Percentiles rank a stretch among this genome's conserved stretches.
phyloP scores from a whole-genome alignment of 2,329 filamentous ascomycete genomes.

The Fusarium coicis region DNA sequence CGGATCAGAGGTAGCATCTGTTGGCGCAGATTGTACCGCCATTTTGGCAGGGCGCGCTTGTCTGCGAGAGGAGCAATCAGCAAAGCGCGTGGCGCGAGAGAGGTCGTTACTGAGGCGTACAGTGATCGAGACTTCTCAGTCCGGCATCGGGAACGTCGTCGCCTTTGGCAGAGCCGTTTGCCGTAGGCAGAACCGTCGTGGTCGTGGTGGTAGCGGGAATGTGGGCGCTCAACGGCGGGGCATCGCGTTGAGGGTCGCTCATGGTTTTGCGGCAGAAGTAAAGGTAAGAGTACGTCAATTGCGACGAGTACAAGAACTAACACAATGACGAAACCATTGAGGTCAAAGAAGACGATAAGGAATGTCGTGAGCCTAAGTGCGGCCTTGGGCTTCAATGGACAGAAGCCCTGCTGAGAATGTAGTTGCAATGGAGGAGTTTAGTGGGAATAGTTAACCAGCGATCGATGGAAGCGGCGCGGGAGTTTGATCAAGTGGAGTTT shows the following conservation, averaged over 20 bases:
- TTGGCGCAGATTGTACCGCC: slow-evolving; percentile 89
- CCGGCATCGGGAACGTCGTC: slow-evolving; percentile 72
- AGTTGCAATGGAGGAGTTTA: slow-evolving; percentile 21
- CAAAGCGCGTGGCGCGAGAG: slow-evolving; percentile 1
- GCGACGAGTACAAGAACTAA: slow-evolving; percentile 26
- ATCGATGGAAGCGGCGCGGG: slow-evolving; percentile 13
- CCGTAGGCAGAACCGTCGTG: slow-evolving; percentile 19
- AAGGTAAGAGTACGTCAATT: slow-evolving; percentile 34
- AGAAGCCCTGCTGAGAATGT: slow-evolving; percentile 14
- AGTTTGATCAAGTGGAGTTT: slow-evolving; percentile 32
- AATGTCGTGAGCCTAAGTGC: slow-evolving; percentile 23
- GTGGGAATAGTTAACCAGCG: neutral
- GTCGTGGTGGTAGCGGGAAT: slow-evolving; percentile 24
- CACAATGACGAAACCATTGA: slow-evolving; percentile 33
- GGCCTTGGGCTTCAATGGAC: slow-evolving; percentile 8
- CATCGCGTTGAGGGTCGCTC: slow-evolving; percentile 48
- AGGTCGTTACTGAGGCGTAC: slow-evolving; percentile 52
- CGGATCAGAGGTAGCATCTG: slow-evolving; percentile 85
- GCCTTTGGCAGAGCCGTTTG: slow-evolving; percentile 30
- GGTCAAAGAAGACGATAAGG: slow-evolving; percentile 2
- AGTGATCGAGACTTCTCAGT: slow-evolving; percentile 82
- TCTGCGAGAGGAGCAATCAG: slow-evolving; percentile 62
- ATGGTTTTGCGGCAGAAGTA: slow-evolving; percentile 40
- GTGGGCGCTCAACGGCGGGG: slow-evolving; percentile 42
- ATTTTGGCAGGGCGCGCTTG: slow-evolving; percentile 82